phyloP scores from a whole-genome alignment of 331 rosid genomes.

The Stylosanthes scabra region DNA sequence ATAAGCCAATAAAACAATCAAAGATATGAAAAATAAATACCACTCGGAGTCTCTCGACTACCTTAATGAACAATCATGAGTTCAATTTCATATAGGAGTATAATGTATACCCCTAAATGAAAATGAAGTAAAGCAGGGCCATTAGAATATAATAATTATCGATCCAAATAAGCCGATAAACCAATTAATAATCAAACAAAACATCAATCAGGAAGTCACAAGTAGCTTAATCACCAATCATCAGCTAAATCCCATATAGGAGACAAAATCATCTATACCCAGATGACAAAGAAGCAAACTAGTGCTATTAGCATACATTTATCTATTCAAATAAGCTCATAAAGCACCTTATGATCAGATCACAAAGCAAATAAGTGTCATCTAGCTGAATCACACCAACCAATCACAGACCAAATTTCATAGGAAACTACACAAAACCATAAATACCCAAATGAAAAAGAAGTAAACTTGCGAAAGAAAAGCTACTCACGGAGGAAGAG shows the following conservation, averaged over 20 bases:
- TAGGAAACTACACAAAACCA: neutral
- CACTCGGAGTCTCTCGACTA: neutral
- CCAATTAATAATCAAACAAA: too few species aligned
- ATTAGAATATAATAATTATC: too few species aligned
- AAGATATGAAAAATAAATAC: neutral
- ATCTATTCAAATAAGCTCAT: neutral
- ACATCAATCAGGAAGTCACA: neutral
- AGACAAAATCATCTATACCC: too few species aligned
- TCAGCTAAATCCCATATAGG: neutral
- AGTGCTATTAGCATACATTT: too few species aligned
- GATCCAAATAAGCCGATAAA: too few species aligned
- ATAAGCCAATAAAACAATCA: neutral
- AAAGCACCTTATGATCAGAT: neutral
- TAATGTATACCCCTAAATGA: too few species aligned
- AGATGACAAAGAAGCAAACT: too few species aligned
- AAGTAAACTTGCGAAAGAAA: neutral
- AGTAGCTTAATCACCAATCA: neutral
- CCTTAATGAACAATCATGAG: neutral
- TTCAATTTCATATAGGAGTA: neutral
- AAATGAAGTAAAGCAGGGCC: too few species aligned
- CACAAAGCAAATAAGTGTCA: neutral
- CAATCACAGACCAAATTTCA: neutral
- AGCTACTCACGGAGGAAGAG: constrained; percentile 52
- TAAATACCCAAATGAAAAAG: neutral
- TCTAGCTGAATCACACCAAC: neutral